These are phyloP conservation scores for Aspergillus calidoustus DNA, from an alignment of 2,329 filamentous ascomycete genomes.

Conservation along the genomic window DNA sequence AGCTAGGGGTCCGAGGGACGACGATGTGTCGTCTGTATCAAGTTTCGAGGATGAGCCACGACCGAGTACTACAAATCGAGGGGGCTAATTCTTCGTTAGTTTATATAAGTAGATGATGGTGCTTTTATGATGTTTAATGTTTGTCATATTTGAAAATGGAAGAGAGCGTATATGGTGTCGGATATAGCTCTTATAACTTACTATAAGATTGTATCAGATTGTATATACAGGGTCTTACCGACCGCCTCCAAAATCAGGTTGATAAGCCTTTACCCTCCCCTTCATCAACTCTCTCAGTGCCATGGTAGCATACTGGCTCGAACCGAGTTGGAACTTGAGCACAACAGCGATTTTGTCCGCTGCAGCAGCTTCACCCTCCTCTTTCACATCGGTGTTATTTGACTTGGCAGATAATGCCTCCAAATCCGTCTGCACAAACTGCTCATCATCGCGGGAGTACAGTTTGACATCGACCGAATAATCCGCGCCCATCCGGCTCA, in stretches of 20 bases:
- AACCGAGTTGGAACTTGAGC: constrained; percentile 74
- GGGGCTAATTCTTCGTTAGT: neutral
- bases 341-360: constrained; percentile 66
- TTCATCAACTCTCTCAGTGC: constrained; percentile 79
- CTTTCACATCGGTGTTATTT: constrained; percentile 38
- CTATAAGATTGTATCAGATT: too few relatives aligned
- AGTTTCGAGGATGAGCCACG: constrained; percentile 31
- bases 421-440: constrained; percentile 87
- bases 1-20: constrained; percentile 24
- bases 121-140: neutral
- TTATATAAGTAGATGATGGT: neutral
- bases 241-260: constrained; percentile 64
- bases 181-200: too few relatives aligned
- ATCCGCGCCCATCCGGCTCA: constrained; percentile 69
- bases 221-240: constrained; percentile 18
- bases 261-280: constrained; percentile 64
- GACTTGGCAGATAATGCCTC: constrained; percentile 59
- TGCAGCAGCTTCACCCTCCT: constrained; percentile 19
- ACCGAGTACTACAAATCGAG: neutral
- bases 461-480: constrained; percentile 70
- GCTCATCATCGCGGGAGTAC: constrained; percentile 71
- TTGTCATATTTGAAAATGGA: neutral
- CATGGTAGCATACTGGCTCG: constrained; percentile 85
- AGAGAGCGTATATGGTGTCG: too few relatives aligned
- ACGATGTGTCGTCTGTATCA: constrained; percentile 40